Evolutionary conservation across 371 early-diverging fungal species (phyloP).

Genomic region (Mucor velutinosus): DNA sequence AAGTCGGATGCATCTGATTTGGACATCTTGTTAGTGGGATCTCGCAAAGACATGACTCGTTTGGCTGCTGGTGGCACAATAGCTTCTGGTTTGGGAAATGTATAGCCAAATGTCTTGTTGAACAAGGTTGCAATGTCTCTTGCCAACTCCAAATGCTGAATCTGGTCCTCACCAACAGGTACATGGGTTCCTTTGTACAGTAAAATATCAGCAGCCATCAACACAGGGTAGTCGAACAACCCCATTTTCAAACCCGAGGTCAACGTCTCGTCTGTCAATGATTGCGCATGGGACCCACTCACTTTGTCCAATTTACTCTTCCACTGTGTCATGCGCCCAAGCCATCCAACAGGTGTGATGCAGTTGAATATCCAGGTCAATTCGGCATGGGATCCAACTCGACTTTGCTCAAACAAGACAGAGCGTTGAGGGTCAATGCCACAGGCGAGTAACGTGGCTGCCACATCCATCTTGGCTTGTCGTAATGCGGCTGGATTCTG

Average conservation of each 20-base stretch:
- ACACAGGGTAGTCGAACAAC: conserved; percentile 88
- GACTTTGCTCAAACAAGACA: conserved; percentile 80
- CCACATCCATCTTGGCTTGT: conserved; percentile 69
- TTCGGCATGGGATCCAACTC: conserved; percentile 80
- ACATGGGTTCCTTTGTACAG: conserved; percentile 89
- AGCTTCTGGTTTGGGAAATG: conserved; percentile 74
- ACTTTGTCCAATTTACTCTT: conserved; percentile 65
- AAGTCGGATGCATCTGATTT: conserved; percentile 78
- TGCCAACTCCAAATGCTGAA: conserved; percentile 90
- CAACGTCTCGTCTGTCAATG: conserved; percentile 49
- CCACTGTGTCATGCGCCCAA: conserved; percentile 97
- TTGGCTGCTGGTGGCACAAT: conserved; percentile 71
- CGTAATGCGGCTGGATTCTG: conserved; percentile 69
- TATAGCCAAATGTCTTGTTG: conserved; percentile 66
- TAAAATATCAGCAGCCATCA: conserved; percentile 95
- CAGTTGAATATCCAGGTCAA: conserved; percentile 88
- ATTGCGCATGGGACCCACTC: conserved; percentile 36
- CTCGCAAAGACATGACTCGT: conserved; percentile 85
- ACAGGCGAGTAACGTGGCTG: conserved; percentile 79
- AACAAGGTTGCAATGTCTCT: conserved; percentile 75
- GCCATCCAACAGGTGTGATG: conserved; percentile 84
- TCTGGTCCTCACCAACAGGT: conserved; percentile 94
- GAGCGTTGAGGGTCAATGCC: conserved; percentile 83
- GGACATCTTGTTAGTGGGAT: conserved; percentile 89
- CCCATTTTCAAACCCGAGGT: conserved; percentile 71